A percentile compares a stretch with the other conserved stretches of the same genome.
phyloP scores from a whole-genome alignment of 176 grass and related monocot species.

The Leersia perrieri region DNA sequence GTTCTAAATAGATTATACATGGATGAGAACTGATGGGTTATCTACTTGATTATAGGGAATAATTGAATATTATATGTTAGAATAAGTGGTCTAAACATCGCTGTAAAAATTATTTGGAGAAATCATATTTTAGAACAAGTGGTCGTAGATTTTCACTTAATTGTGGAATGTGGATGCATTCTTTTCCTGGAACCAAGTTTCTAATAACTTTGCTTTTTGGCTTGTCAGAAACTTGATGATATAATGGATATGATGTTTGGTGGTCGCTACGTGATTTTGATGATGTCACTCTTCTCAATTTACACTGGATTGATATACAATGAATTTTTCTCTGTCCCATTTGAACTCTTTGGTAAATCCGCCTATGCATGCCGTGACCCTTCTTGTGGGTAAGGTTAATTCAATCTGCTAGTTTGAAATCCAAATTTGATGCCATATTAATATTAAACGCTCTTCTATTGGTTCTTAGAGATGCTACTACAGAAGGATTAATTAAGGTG shows the following conservation, averaged over 20 bases:
- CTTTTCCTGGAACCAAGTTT: background rate
- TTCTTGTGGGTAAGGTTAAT: constrained; percentile 72
- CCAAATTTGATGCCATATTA: background rate
- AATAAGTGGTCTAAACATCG: too few species aligned
- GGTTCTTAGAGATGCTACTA: constrained; percentile 56
- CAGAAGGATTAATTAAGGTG: constrained; percentile 67
- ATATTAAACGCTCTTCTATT: background rate
- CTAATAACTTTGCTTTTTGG: background rate
- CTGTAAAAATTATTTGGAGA: too few species aligned
- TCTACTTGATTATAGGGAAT: too few species aligned
- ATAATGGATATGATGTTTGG: constrained; percentile 94
- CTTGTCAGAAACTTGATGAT: constrained; percentile 72
- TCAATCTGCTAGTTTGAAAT: background rate
- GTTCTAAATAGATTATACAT: too few species aligned
- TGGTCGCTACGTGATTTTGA: constrained; percentile 86
- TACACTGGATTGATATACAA: constrained; percentile 96
- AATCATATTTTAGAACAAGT: too few species aligned
- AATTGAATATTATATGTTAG: too few species aligned
- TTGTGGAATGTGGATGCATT: background rate
- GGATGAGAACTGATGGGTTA: too few species aligned
- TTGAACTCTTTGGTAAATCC: constrained; percentile 90
- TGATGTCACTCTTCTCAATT: constrained; percentile 92
- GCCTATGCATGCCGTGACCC: constrained; percentile 74
- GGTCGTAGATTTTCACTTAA: background rate
- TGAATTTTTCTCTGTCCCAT: constrained; percentile 94